Conservation (phyloP, 306 rosid genomes). For the Dicorynia guianensis region DNA sequence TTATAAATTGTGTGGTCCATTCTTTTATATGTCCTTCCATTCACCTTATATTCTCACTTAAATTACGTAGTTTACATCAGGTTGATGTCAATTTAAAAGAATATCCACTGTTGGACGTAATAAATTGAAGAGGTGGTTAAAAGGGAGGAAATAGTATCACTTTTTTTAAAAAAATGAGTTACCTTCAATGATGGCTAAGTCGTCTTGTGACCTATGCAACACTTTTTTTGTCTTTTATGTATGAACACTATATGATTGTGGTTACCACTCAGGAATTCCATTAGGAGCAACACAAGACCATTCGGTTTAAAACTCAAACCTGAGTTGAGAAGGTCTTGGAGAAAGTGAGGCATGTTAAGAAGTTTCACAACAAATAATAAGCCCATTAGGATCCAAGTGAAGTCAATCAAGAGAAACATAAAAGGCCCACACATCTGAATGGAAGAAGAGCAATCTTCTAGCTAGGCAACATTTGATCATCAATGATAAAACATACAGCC, state of each 20-base stretch:
- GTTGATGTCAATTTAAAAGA: neutral
- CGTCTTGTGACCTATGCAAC: neutral
- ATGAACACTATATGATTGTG: no score
- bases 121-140: neutral
- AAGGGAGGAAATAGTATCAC: neutral
- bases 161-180: neutral
- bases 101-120: neutral
- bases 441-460: neutral
- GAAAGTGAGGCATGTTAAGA: neutral
- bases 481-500: slow-evolving; percentile 6
- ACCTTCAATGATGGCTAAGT: neutral
- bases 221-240: neutral
- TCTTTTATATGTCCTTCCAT: neutral
- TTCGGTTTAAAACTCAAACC: neutral
- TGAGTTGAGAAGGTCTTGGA: neutral
- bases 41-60: neutral
- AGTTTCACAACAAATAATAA: neutral
- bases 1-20: neutral
- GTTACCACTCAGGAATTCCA: neutral
- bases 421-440: neutral
- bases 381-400: neutral
- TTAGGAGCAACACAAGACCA: neutral
- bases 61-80: neutral
- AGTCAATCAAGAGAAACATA: neutral
- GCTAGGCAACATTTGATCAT: neutral